Percentiles rank a stretch among this genome's conserved stretches.
phyloP scores from a whole-genome alignment of 352 stramenopile genomes.

The Elongisporangium anandrum region DNA sequence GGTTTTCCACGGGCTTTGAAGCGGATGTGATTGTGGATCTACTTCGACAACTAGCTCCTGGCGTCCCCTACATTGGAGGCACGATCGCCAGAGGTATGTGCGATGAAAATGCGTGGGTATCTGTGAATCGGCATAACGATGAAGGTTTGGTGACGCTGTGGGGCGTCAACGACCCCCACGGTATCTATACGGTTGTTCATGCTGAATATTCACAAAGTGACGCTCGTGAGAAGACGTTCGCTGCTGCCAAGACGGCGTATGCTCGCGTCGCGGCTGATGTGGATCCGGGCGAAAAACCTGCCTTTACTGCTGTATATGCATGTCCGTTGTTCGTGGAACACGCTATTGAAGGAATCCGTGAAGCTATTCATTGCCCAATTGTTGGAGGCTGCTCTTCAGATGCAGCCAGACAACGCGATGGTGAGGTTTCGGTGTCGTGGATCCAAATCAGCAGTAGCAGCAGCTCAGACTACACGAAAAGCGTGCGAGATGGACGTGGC shows the following conservation, averaged over 20 bases:
- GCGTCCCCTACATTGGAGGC: constrained; percentile 80
- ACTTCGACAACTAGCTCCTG: constrained; percentile 68
- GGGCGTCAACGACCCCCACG: constrained; percentile 81
- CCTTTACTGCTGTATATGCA: constrained; percentile 78
- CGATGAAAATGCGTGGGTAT: constrained; percentile 86
- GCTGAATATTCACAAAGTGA: constrained; percentile 78
- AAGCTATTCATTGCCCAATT: constrained; percentile 75
- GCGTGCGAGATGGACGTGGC: constrained; percentile 58
- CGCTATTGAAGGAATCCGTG: constrained; percentile 76
- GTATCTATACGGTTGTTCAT: constrained; percentile 79
- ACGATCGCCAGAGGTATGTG: constrained; percentile 83
- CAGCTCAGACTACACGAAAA: constrained; percentile 77
- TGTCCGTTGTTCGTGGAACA: constrained; percentile 81
- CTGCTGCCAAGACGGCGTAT: constrained; percentile 62
- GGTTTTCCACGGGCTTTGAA: constrained; percentile 81
- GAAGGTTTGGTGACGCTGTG: constrained; percentile 80
- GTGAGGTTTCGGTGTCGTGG: constrained; percentile 67
- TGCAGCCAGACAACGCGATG: constrained; percentile 63
- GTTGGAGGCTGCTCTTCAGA: constrained; percentile 83
- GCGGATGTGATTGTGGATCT: constrained; percentile 68
- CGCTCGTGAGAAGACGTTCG: constrained; percentile 72
- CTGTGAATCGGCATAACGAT: constrained; percentile 81
- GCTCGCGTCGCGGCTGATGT: constrained; percentile 46
- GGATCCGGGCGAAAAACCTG: constrained; percentile 64
- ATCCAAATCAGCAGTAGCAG: constrained; percentile 87